These are phyloP conservation scores for Cercospora zeina DNA, from an alignment of 2,329 filamentous ascomycete species.

Conservation along the genomic window DNA sequence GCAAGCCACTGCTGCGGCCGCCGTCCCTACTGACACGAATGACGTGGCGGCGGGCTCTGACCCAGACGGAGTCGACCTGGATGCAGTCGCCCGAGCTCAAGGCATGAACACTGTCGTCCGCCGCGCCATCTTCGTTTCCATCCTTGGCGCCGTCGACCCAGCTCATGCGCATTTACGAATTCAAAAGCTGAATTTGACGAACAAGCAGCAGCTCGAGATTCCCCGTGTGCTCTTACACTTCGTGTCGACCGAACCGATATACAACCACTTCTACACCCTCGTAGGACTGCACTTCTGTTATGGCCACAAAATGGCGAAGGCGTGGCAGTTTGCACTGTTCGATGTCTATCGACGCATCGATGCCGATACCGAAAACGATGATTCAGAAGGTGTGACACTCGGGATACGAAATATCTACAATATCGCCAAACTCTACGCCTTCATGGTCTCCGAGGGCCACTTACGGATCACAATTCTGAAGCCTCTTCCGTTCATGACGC, in stretches of 20 bases:
- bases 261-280: slow-evolving; percentile 92
- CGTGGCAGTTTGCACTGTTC: slow-evolving; percentile 85
- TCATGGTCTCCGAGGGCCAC: slow-evolving; percentile 60
- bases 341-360: slow-evolving; percentile 74
- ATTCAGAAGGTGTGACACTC: slow-evolving; percentile 56
- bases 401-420: slow-evolving; percentile 64
- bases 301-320: slow-evolving; percentile 72
- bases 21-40: slow-evolving; percentile 29
- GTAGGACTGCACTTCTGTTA: slow-evolving; percentile 76
- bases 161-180: slow-evolving; percentile 80
- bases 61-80: slow-evolving; percentile 59
- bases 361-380: slow-evolving; percentile 61
- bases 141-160: slow-evolving; percentile 81
- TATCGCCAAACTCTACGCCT: slow-evolving; percentile 65
- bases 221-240: slow-evolving; percentile 86
- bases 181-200: slow-evolving; percentile 79
- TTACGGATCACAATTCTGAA: slow-evolving; percentile 60
- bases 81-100: slow-evolving; percentile 72
- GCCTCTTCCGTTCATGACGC: slow-evolving; percentile 73
- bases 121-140: slow-evolving; percentile 86
- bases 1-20: slow-evolving; percentile 19
- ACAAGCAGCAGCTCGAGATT: slow-evolving; percentile 81
- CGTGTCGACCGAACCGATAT: slow-evolving; percentile 74
- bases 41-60: slow-evolving; percentile 32
- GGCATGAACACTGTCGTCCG: slow-evolving; percentile 85